Percentiles rank a stretch among this genome's conserved stretches.
phyloP scores from a whole-genome alignment of 306 rosid genomes.

The Argentina anserina region DNA sequence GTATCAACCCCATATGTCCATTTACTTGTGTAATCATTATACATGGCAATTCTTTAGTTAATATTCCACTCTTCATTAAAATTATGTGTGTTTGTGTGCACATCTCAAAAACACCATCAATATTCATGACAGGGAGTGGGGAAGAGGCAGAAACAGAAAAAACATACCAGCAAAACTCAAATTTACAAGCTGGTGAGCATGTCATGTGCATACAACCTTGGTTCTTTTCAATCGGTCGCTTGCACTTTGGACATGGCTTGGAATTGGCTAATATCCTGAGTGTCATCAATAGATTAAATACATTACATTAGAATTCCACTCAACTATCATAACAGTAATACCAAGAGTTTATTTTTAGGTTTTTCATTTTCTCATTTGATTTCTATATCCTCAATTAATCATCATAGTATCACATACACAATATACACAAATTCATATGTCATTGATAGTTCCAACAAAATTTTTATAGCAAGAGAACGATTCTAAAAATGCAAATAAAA shows the following conservation, averaged over 20 bases:
- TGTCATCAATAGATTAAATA: neutral
- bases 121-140: neutral
- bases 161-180: conserved; percentile 82
- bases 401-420: neutral
- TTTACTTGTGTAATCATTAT: neutral
- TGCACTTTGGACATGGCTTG: conserved; percentile 89
- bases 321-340: neutral
- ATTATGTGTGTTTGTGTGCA: neutral
- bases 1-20: neutral
- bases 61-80: neutral
- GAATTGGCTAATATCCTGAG: conserved; percentile 68
- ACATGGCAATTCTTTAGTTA: neutral
- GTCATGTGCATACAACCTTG: conserved; percentile 95
- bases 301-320: neutral
- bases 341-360: neutral
- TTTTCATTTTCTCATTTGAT: neutral
- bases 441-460: neutral
- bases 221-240: conserved; percentile 82
- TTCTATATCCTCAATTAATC: neutral
- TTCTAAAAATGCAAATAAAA: neutral
- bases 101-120: neutral
- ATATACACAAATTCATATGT: neutral
- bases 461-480: neutral
- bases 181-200: conserved; percentile 87
- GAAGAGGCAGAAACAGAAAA: neutral